Evolutionary conservation across 495 filamentous ascomycete genomes (phyloP).

Genomic region (Neurospora cerealis): DNA sequence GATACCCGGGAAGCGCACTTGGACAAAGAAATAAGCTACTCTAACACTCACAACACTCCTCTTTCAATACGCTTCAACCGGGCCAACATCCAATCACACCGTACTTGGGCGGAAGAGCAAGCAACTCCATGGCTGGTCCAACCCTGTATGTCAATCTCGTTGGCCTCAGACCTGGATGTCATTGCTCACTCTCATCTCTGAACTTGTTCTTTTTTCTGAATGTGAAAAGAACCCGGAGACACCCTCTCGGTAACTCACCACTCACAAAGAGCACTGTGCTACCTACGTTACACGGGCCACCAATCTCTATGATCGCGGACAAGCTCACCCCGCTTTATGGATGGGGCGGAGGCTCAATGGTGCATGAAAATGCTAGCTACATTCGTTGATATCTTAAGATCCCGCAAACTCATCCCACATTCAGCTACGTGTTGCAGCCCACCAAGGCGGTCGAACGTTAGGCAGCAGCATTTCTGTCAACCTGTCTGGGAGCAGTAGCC

Average conservation of each 20-base stretch:
- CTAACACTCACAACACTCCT: neutral
- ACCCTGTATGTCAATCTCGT: neutral
- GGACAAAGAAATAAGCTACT: neutral
- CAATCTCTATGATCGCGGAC: neutral
- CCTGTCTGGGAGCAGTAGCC: neutral
- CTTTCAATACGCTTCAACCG: neutral
- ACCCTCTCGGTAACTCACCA: neutral
- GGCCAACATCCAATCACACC: neutral
- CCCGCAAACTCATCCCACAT: neutral
- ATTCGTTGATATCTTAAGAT: neutral
- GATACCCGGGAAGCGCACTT: neutral
- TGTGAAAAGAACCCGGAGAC: neutral
- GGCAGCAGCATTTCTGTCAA: neutral
- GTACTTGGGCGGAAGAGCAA: neutral
- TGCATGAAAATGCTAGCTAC: neutral
- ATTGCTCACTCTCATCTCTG: neutral
- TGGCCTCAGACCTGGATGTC: neutral
- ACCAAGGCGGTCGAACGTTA: neutral
- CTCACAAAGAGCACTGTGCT: neutral
- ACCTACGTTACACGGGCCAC: neutral
- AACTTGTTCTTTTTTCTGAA: neutral
- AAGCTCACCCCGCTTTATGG: neutral
- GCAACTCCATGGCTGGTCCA: neutral
- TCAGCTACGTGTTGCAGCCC: neutral
- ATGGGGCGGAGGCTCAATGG: neutral